These are phyloP conservation scores for Chlamydomonas reinhardtii DNA, from an alignment of 163 green algal species.

Conservation along the genomic window DNA sequence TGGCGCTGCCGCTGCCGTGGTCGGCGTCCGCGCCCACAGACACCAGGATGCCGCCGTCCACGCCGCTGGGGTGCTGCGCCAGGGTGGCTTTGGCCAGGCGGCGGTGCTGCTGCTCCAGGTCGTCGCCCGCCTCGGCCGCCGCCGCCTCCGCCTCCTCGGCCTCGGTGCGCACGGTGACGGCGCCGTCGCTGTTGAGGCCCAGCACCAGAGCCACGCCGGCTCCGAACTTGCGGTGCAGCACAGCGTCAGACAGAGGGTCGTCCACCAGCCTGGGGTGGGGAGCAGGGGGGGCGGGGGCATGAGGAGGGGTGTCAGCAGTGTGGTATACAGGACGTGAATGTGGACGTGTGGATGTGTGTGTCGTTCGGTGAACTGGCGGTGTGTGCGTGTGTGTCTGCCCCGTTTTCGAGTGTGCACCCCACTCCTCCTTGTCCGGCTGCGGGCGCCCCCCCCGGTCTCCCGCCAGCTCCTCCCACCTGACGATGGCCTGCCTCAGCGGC, in stretches of 20 bases:
- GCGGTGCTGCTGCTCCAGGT: neutral
- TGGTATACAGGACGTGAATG: no score
- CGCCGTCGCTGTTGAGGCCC: constrained; percentile 26
- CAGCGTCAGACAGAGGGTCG: constrained; percentile 55
- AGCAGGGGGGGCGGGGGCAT: neutral
- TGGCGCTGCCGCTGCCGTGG: neutral
- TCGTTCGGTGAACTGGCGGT: no score
- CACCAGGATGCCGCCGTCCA: constrained; percentile 40
- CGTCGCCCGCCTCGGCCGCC: neutral
- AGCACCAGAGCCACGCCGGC: constrained; percentile 27
- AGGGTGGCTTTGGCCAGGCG: neutral
- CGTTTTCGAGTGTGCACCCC: no score
- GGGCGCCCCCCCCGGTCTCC: no score
- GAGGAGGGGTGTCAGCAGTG: neutral
- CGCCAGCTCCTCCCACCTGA: constrained; percentile 14
- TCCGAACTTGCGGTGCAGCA: constrained; percentile 50
- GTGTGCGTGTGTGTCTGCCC: no score
- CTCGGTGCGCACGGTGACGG: constrained; percentile 26
- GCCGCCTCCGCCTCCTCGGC: constrained; percentile 13
- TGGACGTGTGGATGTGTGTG: no score
- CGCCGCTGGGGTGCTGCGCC: constrained; percentile 30
- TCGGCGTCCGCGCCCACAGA: neutral
- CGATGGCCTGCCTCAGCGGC: constrained; percentile 64
- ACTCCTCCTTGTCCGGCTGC: no score
- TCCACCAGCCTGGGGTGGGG: constrained; percentile 31